Conservation (phyloP, 2,329 filamentous ascomycete species). For the Clonostachys chloroleuca region DNA sequence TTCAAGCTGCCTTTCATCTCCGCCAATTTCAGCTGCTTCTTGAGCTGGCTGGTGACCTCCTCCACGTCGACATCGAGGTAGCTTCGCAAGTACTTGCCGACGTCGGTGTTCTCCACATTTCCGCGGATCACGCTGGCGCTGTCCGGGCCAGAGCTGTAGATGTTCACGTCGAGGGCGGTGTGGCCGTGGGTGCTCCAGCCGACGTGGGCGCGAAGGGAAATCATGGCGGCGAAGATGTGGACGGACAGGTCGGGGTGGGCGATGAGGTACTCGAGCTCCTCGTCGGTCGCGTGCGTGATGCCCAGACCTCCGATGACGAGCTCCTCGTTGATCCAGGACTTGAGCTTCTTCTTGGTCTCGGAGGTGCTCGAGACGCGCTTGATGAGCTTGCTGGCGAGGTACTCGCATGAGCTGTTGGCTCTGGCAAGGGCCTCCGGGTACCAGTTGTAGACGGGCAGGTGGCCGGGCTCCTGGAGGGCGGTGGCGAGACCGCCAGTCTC, state of each 20-base stretch:
- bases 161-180: slow-evolving; percentile 90
- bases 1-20: not conserved
- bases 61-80: slow-evolving; percentile 81
- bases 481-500: slow-evolving; percentile 88
- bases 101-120: slow-evolving; percentile 92
- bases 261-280: slow-evolving; percentile 66
- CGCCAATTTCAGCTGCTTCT: slow-evolving; percentile 38
- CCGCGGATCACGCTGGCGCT: slow-evolving; percentile 64
- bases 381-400: slow-evolving; percentile 59
- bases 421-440: slow-evolving; percentile 73
- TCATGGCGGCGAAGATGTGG: slow-evolving; percentile 72
- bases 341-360: slow-evolving; percentile 26
- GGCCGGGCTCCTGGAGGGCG: slow-evolving; percentile 60
- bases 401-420: slow-evolving; percentile 74
- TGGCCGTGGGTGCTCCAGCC: slow-evolving; percentile 96
- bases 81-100: slow-evolving; percentile 74
- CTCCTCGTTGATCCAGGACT: slow-evolving; percentile 62
- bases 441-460: slow-evolving; percentile 65
- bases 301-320: slow-evolving; percentile 71
- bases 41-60: slow-evolving; percentile 71
- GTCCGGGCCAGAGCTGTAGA: slow-evolving; percentile 75
- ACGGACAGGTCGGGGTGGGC: slow-evolving; percentile 49
- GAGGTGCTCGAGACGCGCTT: slow-evolving; percentile 45
- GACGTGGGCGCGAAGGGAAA: slow-evolving; percentile 81
- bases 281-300: slow-evolving; percentile 65